Evolutionary conservation across 192 early-diverging fungal species (phyloP).

Genomic region (Backusella tuberculispora): DNA sequence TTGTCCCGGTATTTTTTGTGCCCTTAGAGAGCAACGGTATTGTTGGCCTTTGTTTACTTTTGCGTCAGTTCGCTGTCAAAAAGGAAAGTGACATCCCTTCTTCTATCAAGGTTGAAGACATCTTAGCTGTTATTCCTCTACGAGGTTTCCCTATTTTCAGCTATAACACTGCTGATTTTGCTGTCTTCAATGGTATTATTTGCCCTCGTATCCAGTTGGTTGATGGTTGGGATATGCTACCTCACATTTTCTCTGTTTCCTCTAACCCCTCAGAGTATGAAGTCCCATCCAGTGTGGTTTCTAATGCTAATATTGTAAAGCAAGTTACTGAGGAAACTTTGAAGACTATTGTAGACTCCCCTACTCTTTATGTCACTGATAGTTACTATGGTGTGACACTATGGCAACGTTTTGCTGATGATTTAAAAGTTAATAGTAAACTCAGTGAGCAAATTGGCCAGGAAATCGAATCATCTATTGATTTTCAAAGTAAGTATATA

Average conservation of each 20-base stretch:
- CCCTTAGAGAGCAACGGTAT: background rate
- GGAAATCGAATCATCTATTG: slow-evolving; percentile 60
- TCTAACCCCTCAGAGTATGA: background rate
- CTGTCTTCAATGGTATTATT: slow-evolving; percentile 4
- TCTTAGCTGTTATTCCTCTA: slow-evolving; percentile 32
- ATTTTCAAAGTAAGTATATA: slow-evolving; percentile 51
- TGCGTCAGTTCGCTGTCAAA: background rate
- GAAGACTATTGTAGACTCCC: background rate
- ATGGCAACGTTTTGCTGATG: slow-evolving; percentile 48
- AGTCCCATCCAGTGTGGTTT: background rate
- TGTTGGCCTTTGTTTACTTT: slow-evolving; percentile 29
- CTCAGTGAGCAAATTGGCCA: slow-evolving; percentile 43
- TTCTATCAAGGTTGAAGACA: slow-evolving; percentile 27
- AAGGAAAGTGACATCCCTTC: slow-evolving; percentile 9
- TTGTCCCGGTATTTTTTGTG: slow-evolving; percentile 52
- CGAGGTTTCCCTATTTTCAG: slow-evolving; percentile 34
- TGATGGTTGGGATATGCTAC: slow-evolving; percentile 44
- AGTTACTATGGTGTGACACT: slow-evolving; percentile 40
- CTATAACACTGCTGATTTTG: slow-evolving; percentile 26
- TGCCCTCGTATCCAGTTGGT: slow-evolving; percentile 28
- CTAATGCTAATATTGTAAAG: background rate
- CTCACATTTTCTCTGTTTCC: slow-evolving; percentile 24
- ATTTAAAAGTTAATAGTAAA: slow-evolving; percentile 43
- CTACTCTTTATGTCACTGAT: slow-evolving; percentile 14
- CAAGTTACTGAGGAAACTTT: background rate